These are phyloP conservation scores for Cicer yamashitae DNA, from an alignment of 306 rosid species.

Conservation along the genomic window DNA sequence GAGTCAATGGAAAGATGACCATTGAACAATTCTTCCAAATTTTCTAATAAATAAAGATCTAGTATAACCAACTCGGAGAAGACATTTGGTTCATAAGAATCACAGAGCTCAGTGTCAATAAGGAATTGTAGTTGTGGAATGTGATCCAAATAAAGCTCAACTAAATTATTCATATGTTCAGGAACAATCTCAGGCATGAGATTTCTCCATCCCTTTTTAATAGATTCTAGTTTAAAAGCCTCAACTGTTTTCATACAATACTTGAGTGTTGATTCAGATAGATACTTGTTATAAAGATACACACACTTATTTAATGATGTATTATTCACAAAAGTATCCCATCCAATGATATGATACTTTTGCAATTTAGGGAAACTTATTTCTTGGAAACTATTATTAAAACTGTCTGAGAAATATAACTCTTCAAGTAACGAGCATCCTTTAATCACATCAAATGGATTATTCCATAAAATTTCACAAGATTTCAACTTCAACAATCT, in stretches of 20 bases:
- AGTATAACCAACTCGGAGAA: slow-evolving; percentile 14
- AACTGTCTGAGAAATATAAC: neutral
- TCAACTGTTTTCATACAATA: neutral
- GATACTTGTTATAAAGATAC: accelerated
- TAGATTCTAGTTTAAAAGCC: accelerated
- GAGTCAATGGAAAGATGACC: neutral
- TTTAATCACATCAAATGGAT: slow-evolving; percentile 33
- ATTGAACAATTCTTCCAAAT: neutral
- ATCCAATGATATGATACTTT: neutral
- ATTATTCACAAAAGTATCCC: no score
- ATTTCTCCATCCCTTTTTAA: neutral
- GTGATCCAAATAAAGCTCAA: accelerated
- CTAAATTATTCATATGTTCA: neutral
- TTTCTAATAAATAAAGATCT: accelerated
- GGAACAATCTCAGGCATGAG: slow-evolving; percentile 35
- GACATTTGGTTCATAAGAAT: neutral
- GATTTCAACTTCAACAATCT: neutral
- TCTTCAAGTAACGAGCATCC: slow-evolving; percentile 34
- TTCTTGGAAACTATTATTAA: neutral
- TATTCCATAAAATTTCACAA: accelerated
- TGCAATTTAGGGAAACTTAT: neutral
- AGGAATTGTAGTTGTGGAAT: neutral
- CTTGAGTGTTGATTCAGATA: slow-evolving; percentile 1
- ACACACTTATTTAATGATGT: neutral
- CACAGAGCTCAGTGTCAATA: neutral